Evolutionary conservation across 805 yeast species (phyloP).

Genomic region (Metschnikowia kunwiensis): DNA sequence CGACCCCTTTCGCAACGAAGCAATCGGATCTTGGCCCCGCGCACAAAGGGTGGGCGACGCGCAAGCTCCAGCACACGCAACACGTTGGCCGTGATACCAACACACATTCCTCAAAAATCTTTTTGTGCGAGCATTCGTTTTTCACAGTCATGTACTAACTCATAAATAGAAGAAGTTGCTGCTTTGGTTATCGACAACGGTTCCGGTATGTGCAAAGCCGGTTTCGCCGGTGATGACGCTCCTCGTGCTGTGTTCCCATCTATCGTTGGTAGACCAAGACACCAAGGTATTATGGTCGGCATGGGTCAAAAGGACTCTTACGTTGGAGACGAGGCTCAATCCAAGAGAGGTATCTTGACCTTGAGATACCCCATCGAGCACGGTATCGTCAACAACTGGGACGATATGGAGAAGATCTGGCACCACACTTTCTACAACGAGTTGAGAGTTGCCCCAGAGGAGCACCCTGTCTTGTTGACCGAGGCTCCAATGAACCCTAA

Average conservation of each 20-base stretch:
- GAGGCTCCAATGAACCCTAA: conserved; percentile 99
- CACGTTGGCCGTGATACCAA: too few species aligned
- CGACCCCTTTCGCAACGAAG: conserved; percentile 10
- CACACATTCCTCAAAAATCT: background rate
- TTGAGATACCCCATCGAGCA: conserved; percentile 99
- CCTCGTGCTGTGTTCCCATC: conserved; percentile 99
- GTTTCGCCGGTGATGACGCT: conserved; percentile 99
- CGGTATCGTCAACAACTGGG: conserved; percentile 99
- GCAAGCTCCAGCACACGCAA: conserved; percentile 1
- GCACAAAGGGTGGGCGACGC: conserved; percentile 9
- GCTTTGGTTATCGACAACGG: conserved; percentile 95
- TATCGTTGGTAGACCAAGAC: conserved; percentile 99
- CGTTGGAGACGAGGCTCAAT: conserved; percentile 99
- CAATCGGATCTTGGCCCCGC: conserved; percentile 5
- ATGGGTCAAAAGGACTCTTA: conserved; percentile 99
- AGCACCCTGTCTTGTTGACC: conserved; percentile 98
- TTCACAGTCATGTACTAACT: conserved; percentile 15
- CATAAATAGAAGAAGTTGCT: conserved; percentile 45
- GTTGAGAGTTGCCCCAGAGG: conserved; percentile 99
- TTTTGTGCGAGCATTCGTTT: too few species aligned
- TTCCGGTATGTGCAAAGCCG: conserved; percentile 99
- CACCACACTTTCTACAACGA: conserved; percentile 99
- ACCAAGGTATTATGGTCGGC: conserved; percentile 99
- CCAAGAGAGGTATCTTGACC: conserved; percentile 99
- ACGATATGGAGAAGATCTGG: conserved; percentile 99